Evolutionary conservation across 495 filamentous ascomycete genomes (phyloP), one percentile per base, ranked within the genome.

Genomic region (Hypoxylon trugodes): DNA sequence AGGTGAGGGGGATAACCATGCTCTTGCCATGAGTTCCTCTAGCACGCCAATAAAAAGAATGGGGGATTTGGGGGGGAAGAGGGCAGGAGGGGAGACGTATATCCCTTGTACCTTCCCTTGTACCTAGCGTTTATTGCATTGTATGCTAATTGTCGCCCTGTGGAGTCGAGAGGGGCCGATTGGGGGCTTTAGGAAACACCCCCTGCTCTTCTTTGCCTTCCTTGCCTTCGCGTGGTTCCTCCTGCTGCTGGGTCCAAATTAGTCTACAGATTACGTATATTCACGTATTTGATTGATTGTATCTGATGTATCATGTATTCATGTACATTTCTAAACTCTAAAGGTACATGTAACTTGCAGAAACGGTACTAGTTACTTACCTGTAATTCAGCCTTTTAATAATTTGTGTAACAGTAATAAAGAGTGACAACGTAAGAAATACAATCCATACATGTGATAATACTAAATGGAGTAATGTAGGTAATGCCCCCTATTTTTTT

Each of bases 1-100:
- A 63, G 64, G 38, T 67, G 59, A 58, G 58, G 59, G 54, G 64
- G 52, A 59, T 45, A 67, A 59, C 64, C 57, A 58, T 62, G 51
- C 45, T 21, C 51, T 32, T 54, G 47, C 42, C 56, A 67, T 62
- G 43, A 56, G 58, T 61, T 13, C 33, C 37, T 18, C 37, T 49
- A 61, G 61, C 21, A 28, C 25, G 47, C 54, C 54, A 54, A 40
- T 33, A 36, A 48, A 66, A 56, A 66, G 16, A 66, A 59, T 48
- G 61, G 55, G 46, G 55, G 28, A 52, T 47, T 48, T 63, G 52
- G n/a, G n/a, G n/a, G n/a, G n/a, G n/a, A n/a, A n/a, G n/a, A n/a
- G n/a, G n/a, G n/a, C n/a, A n/a, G n/a, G n/a, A n/a, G n/a, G n/a
- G n/a, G n/a, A n/a, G n/a, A n/a, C n/a, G n/a, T n/a, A n/a, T n/a